Evolutionary conservation across 164 flowering plant species (phyloP), one percentile per base, ranked within the genome.

Genomic region (Nymphaea thermarum): DNA sequence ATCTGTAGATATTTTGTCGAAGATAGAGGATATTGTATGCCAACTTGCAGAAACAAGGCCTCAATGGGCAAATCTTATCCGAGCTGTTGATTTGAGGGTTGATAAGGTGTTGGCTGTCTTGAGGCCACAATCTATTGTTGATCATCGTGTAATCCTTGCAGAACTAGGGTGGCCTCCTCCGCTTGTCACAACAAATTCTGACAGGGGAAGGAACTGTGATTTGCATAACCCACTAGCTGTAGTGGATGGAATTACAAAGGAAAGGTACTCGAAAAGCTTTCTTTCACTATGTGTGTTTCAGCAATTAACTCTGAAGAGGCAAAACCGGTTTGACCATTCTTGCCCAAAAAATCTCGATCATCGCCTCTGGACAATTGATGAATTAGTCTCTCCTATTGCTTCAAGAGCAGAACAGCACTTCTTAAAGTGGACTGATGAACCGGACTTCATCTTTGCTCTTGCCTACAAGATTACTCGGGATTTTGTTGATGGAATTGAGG

Each of bases 151-250:
- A 65, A 82, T 88, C 73, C 82, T 85, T 42, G 66, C 76, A 61
- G 86, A 88, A 66, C 64, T 88, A 14, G 87, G 88, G 67, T 89
- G 95, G 95, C 95, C 95, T 42, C 90, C 91, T 10, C 77, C 80
- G 47, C 78, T 88, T 64, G 44, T 73, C 43, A 66, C 82, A 4
- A 66, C 82, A 25, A 77, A 75, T 66, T 53, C 44, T 3, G 82
- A 76, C 43, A 65, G 62, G 18, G 80, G 71, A 57, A 75, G 68
- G 17, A 66, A 73, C 11, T 65, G 73, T 12, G 79, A 44, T 42
- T 41, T 86, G 69, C 81, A 80, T 57, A 86, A 88, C 68, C 89
- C 89, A 17, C 71, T 88, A 42, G 73, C 72, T 67, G 43, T 79
- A 36, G 80, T 86, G 81, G 74, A 80, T 71, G 86, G 77, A 67